Percentiles rank a stretch among this genome's conserved stretches.
These are phyloP conservation scores for Agarophyton chilense DNA, from an alignment of 23 red algal genomes.

Conservation along the genomic window DNA sequence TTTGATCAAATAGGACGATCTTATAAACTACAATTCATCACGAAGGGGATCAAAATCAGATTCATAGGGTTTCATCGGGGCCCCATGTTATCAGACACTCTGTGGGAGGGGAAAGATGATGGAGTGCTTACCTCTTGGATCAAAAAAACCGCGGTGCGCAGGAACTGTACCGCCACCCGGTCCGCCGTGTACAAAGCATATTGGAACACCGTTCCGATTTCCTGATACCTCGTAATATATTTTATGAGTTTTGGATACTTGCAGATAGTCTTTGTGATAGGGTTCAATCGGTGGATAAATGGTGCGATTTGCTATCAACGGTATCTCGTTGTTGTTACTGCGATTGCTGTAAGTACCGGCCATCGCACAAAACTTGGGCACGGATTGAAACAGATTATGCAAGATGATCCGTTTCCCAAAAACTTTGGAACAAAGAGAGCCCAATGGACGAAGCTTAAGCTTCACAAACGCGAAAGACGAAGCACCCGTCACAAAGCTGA, in stretches of 20 bases:
- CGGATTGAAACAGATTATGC: background rate
- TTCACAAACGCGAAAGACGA: background rate
- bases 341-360: background rate
- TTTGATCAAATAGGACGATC: slow-evolving; percentile 86
- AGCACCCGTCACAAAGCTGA: background rate
- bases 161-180: slow-evolving; percentile 72
- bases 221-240: slow-evolving; percentile 81
- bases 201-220: slow-evolving; percentile 73
- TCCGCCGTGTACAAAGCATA: slow-evolving; percentile 80
- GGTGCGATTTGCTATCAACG: background rate
- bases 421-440: background rate
- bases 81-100: background rate
- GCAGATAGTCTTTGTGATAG: slow-evolving; percentile 19
- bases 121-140: slow-evolving; percentile 55
- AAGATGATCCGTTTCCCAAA: background rate
- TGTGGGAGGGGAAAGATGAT: background rate
- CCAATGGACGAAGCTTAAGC: background rate
- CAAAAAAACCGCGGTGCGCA: slow-evolving; percentile 73
- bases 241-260: slow-evolving; percentile 65
- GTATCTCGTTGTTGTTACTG: background rate
- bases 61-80: background rate
- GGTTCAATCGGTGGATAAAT: slow-evolving; percentile 83
- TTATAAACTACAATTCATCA: slow-evolving; percentile 53
- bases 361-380: background rate
- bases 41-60: background rate